phyloP scores from a whole-genome alignment of 2,329 filamentous ascomycete genomes.

The Fulvia fulva region DNA sequence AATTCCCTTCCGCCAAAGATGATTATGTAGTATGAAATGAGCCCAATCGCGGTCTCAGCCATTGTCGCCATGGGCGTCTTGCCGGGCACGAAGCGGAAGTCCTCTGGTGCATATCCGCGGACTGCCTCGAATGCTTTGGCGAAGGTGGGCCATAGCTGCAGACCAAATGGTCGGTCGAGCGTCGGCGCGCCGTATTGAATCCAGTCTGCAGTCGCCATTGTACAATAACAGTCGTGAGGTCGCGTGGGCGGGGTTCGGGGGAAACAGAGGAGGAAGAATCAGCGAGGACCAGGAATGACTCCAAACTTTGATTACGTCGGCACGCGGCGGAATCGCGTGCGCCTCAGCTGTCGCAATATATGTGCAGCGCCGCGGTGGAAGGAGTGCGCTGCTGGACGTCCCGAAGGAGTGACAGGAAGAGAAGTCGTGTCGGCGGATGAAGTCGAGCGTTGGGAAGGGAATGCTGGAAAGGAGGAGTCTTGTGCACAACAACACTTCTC shows the following conservation, averaged over 20 bases:
- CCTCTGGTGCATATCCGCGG: conserved; percentile 75
- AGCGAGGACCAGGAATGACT: neutral
- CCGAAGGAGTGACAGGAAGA: neutral
- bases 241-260: neutral
- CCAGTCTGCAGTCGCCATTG: conserved; percentile 53
- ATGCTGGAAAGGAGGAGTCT: neutral
- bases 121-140: conserved; percentile 74
- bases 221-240: conserved; percentile 1
- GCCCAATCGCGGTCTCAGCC: conserved; percentile 73
- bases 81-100: conserved; percentile 79
- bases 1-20: conserved; percentile 89
- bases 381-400: conserved; percentile 6
- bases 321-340: conserved; percentile 8
- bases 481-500: neutral
- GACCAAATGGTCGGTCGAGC: conserved; percentile 85
- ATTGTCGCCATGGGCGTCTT: conserved; percentile 87
- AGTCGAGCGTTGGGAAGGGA: neutral
- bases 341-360: conserved; percentile 5
- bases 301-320: neutral
- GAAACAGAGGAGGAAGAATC: neutral
- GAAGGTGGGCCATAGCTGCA: conserved; percentile 92
- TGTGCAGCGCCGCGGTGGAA: conserved; percentile 3
- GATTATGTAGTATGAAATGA: conserved; percentile 84
- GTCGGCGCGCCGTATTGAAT: conserved; percentile 61
- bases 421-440: neutral